Base-by-base conservation (phyloP, 202 grass and related monocot genomes). In the Saccharum hybrid region DNA sequence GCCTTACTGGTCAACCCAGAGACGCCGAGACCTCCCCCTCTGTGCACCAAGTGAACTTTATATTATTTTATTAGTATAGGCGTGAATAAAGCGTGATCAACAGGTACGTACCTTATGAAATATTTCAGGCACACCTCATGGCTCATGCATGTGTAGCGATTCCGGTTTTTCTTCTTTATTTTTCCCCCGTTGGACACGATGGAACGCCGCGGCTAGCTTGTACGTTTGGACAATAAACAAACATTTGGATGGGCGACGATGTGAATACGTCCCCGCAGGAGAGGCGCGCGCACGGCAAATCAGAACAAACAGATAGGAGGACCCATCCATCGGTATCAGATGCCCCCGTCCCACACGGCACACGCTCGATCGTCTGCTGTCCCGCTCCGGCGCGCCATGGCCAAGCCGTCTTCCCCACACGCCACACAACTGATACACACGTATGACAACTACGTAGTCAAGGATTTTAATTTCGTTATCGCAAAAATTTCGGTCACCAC, bases 371-470 rank as follows among this genome's bases (percentile, higher is more conserved):
- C 5, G 63, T n/a, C 76, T 7, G 16, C n/a, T 73, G 31, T 33
- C 1, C 4, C 18, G 8, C 23, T 33, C 31, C 31, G 31, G 30
- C 14, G 14, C 31, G 15, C 2, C 57, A 39, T 64, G 10, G 14
- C 42, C 5, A 46, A 31, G 71, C 38, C 71, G 66, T 68, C 2
- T 18, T 22, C 54, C 11, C 41, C 33, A 21, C 23, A 57, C 73
- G 37, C 41, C 67, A 7, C 38, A 38, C 34, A 8, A 34, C 71
- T n/a, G 2, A 23, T 4, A 34, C 86, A 78, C 67, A 88, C 74
- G 19, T 57, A 12, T 45, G 75, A 83, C 66, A 83, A 66, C 74
- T 66, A 43, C 86, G 26, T n/a, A n/a, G n/a, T n/a, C n/a, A n/a
- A n/a, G n/a, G n/a, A n/a, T n/a, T n/a, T n/a, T n/a, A n/a, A n/a